A percentile compares a stretch with the other conserved stretches of the same genome.
These are phyloP conservation scores for Zymoseptoria brevis DNA, from an alignment of 2,329 filamentous ascomycete genomes.

Conservation along the genomic window DNA sequence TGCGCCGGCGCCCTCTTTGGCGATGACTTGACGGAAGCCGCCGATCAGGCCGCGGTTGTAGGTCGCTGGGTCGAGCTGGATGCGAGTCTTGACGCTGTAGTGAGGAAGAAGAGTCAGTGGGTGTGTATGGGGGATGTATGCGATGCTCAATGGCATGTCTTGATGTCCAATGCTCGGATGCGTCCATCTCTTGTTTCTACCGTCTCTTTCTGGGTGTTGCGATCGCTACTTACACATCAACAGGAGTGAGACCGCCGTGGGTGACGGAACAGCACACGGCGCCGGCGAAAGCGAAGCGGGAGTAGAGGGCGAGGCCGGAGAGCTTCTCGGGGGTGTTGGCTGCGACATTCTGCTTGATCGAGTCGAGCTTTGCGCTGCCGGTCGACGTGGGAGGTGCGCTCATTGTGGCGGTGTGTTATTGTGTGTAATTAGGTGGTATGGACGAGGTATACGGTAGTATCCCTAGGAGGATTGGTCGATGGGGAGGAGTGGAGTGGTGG, in stretches of 20 bases:
- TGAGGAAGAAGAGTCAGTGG: not conserved
- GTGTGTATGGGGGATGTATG: not conserved
- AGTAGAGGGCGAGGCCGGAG: slow-evolving; percentile 69
- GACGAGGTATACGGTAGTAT: not conserved
- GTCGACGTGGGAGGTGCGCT: slow-evolving; percentile 41
- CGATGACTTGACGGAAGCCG: slow-evolving; percentile 77
- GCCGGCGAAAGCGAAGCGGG: slow-evolving; percentile 92
- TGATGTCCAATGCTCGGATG: not conserved
- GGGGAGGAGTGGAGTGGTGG: not conserved
- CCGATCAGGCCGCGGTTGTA: slow-evolving; percentile 85
- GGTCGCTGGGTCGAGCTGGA: slow-evolving; percentile 81
- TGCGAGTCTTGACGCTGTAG: slow-evolving; percentile 82
- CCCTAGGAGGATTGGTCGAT: not conserved
- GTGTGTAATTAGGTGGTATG: not conserved
- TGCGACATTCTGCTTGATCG: slow-evolving; percentile 40
- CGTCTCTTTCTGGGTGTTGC: not conserved
- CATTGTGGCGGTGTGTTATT: slow-evolving; percentile 22
- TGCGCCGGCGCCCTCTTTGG: slow-evolving; percentile 76
- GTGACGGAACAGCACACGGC: slow-evolving; percentile 97
- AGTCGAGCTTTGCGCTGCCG: slow-evolving; percentile 46
- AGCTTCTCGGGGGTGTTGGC: slow-evolving; percentile 47
- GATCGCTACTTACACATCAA: slow-evolving; percentile 83
- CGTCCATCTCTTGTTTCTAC: not conserved
- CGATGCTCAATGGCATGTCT: not conserved
- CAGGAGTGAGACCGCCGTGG: slow-evolving; percentile 91